Evolutionary conservation across 2,329 filamentous ascomycete genomes (phyloP), one percentile per base, ranked within the genome.

Genomic region (Phaeoacremonium minimum): DNA sequence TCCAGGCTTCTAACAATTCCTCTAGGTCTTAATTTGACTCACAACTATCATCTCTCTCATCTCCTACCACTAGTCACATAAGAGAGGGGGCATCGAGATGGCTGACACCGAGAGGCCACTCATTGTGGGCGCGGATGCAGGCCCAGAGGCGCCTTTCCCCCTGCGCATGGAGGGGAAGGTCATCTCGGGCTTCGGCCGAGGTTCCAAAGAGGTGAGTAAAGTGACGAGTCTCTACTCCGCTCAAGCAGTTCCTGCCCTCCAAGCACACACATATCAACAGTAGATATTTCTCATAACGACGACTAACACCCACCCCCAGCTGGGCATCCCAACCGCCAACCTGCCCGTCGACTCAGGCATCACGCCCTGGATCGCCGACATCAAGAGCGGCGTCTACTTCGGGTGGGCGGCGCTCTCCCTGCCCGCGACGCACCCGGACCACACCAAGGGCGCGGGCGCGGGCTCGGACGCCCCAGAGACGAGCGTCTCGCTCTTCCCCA

Each of bases 321-420:
- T 97, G 56, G 91, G 91, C 50, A 96, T 97, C 58, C 93, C 93
- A 3, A 97, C 93, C 2, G 93, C 93, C 57, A 98, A 97, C 69
- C 80, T 97, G 30, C 80, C 80, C 50, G 83, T 91, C 34, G 82
- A 85, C 60, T 71, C 73, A 36, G 52, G 77, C 51, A 60, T 71
- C 6, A 64, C 71, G 19, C 67, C 75, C 8, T 83, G 79, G 79
- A 80, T 83, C 56, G 58, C 64, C 20, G 67, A 75, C 47, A 71
- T 86, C 37, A 69, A 77, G 40, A 87, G 82, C 1, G 93, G 93
- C 46, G 86, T 97, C 45, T 97, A 97, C 73, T 97, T 90, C 57
- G 93, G 93, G 53, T 95, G 86, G 71, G 88, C 88, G 5, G 79
- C 85, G 1, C 76, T 97, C 19, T 71, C 77, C 42, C 71, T 83